Base-by-base conservation (phyloP, 1,284 basidiomycete genomes). In the Ceratobasidium sp. region DNA sequence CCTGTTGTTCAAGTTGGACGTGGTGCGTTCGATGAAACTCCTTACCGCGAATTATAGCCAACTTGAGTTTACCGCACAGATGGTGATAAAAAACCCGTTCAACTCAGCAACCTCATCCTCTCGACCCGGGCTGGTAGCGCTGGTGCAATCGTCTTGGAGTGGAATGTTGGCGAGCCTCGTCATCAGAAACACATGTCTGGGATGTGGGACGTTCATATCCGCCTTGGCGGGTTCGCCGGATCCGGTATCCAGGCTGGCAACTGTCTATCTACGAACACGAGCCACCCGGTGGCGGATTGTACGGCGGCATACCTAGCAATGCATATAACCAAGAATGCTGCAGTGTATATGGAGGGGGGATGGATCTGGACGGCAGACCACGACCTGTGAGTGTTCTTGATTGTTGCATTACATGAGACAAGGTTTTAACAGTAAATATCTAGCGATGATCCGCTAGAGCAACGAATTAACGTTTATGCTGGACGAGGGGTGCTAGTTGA, bases 291-390 rank as follows among this genome's bases (percentile, higher is more conserved):
- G 76, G 82, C 83, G 15, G 84, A 85, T 68, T 93, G 91, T 83
- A 87, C 87, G 72, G 89, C 89, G 20, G 89, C 91, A 20, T 93
- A 90, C 85, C 83, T 93, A 53, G 90, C 85, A 44, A 83, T 94
- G 15, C 92, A 94, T 83, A 84, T 94, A 51, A 94, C 90, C 0
- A 79, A 87, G 26, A 82, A 82, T 12, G 89, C 92, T 0, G 91
- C 89, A 78, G 92, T 83, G n/a, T 86, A 86, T 80, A 79, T 84
- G 39, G 83, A 81, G 76, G 91, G 90, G 58, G 89, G 89, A 13
- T 95, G 93, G 93, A 87, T 93, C 7, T 96, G 94, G 94, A 87
- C 90, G 33, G 93, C 94, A 4, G 94, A 95, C 82, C 94, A 95
- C 81, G 82, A 84, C 63, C 82, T 87, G 78, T 69, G 40, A 46